Conservation (phyloP, 2,329 filamentous ascomycete genomes). For the Fusarium sp. region DNA sequence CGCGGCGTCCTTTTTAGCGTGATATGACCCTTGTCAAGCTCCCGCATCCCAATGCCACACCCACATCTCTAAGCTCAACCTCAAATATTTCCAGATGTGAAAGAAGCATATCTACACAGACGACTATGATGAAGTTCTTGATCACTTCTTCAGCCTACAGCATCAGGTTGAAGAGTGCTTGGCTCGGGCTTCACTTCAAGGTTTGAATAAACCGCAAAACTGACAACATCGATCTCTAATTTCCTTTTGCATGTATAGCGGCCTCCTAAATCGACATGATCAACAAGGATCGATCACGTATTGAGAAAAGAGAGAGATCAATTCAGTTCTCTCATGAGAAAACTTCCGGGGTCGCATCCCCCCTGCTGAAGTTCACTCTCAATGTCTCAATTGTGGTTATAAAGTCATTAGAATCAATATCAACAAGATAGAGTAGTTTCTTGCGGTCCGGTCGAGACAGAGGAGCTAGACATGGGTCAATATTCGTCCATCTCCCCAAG, state of each 20-base stretch:
- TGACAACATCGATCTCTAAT: conserved; percentile 4
- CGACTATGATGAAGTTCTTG: conserved; percentile 8
- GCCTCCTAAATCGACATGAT: conserved; percentile 22
- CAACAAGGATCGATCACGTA: conserved; percentile 21
- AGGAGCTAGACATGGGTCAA: conserved; percentile 45
- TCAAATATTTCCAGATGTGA: conserved; percentile 41
- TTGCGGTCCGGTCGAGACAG: conserved; percentile 30
- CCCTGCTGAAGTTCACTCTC: conserved; percentile 32
- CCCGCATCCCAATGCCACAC: conserved; percentile 51
- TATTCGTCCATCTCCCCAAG: conserved; percentile 30
- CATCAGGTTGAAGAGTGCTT: conserved; percentile 10
- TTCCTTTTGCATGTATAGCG: conserved; percentile 3
- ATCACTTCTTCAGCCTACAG: conserved; percentile 1
- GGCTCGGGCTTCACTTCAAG: not conserved
- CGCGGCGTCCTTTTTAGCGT: conserved; percentile 49
- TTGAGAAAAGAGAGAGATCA: conserved; percentile 31
- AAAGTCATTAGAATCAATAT: conserved; percentile 40
- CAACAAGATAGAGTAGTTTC: conserved; percentile 40
- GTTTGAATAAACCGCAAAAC: not conserved
- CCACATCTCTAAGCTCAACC: conserved; percentile 49
- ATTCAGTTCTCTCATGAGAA: conserved; percentile 20
- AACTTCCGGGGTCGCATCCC: conserved; percentile 24
- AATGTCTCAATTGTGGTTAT: conserved; percentile 46
- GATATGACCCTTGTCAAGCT: conserved; percentile 49
- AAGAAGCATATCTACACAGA: conserved; percentile 35